phyloP scores from a whole-genome alignment of 495 filamentous ascomycete genomes.

The Xanthoparmelia taractica region DNA sequence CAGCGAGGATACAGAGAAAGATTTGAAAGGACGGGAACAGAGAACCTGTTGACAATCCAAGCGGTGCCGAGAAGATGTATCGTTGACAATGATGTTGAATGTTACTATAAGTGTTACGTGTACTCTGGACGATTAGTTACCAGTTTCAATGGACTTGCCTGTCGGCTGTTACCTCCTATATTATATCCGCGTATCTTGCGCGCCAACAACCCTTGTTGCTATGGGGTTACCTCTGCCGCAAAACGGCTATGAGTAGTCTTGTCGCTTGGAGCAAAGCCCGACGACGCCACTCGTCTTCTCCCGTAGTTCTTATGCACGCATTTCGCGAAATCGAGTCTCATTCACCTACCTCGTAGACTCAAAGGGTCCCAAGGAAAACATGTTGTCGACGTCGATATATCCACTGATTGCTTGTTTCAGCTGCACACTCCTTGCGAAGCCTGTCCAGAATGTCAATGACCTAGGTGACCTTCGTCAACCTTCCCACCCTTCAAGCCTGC shows the following conservation, averaged over 20 bases:
- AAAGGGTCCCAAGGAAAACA: background rate
- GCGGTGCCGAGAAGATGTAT: no score
- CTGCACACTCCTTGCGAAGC: background rate
- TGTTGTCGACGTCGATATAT: background rate
- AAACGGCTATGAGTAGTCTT: background rate
- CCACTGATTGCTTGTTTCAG: background rate
- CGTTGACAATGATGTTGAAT: no score
- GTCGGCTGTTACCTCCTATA: background rate
- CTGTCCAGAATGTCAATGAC: background rate
- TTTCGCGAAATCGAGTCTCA: background rate
- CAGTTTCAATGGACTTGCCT: no score
- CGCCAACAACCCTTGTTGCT: background rate
- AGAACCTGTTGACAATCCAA: no score
- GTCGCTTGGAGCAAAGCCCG: background rate
- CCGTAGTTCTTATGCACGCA: background rate
- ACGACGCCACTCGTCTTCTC: background rate
- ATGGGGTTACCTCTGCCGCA: background rate
- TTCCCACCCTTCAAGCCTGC: background rate
- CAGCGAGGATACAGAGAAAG: no score
- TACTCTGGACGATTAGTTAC: no score
- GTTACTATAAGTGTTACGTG: no score
- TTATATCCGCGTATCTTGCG: background rate
- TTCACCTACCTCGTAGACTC: background rate
- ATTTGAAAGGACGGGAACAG: no score
- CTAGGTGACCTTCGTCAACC: background rate